phyloP scores from a whole-genome alignment of 2,329 filamentous ascomycete species.

The Ophiostoma montium region DNA sequence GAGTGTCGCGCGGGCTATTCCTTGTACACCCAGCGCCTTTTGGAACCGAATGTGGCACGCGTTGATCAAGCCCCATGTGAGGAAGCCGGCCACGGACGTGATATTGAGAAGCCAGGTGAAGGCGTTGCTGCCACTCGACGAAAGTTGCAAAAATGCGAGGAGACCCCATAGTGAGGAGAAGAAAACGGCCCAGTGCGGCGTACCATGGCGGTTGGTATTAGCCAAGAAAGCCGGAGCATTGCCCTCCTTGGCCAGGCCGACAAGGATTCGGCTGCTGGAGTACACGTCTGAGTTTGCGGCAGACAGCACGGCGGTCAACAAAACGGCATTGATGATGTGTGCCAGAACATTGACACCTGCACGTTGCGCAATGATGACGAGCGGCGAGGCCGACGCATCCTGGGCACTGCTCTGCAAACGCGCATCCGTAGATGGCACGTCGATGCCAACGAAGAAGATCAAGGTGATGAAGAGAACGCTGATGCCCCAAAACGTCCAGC shows the following conservation, averaged over 20 bases:
- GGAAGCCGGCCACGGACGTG: constrained; percentile 27
- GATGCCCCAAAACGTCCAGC: constrained; percentile 55
- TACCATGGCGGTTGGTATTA: constrained; percentile 21
- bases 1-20: constrained; percentile 20
- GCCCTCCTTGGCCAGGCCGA: constrained; percentile 25
- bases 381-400: constrained; percentile 36
- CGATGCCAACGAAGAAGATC: constrained; percentile 51
- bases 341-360: constrained; percentile 55
- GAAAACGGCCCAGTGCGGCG: constrained; percentile 25
- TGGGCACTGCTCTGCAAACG: constrained; percentile 26
- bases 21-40: constrained; percentile 24
- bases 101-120: constrained; percentile 29
- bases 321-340: constrained; percentile 48
- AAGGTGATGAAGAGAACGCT: constrained; percentile 53
- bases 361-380: constrained; percentile 57
- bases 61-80: constrained; percentile 29
- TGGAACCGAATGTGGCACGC: constrained; percentile 26
- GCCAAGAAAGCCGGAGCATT: constrained; percentile 26
- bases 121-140: constrained; percentile 21
- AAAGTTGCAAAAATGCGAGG: constrained; percentile 25
- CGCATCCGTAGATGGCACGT: constrained; percentile 45
- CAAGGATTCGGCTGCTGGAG: constrained; percentile 26
- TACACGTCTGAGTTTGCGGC: constrained; percentile 47
- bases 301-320: constrained; percentile 44
- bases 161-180: constrained; percentile 23